Percentiles rank a stretch among this genome's conserved stretches.
Conservation (phyloP, 1,284 basidiomycete genomes). For the Sphaerobolus stellatus region DNA sequence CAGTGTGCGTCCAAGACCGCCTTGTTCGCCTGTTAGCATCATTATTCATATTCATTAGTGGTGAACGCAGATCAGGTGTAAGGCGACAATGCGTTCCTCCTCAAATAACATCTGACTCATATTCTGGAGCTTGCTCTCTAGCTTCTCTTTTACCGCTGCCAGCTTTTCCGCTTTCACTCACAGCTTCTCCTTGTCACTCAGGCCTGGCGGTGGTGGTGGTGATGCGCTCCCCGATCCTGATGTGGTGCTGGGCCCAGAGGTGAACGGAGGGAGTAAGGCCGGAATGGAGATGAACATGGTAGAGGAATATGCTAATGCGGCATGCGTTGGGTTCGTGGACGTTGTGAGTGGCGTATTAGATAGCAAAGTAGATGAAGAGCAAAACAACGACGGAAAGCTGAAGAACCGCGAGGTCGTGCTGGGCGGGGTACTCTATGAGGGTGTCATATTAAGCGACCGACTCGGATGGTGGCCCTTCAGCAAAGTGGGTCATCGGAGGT, state of each 20-base stretch:
- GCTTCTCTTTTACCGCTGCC: constrained; percentile 55
- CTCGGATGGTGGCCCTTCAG: background rate
- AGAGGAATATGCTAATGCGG: too few species aligned
- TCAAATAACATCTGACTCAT: constrained; percentile 86
- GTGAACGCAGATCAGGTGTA: too few species aligned
- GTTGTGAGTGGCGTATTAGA: background rate
- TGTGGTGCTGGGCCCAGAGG: too few species aligned
- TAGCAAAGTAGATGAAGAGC: background rate
- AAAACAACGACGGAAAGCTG: background rate
- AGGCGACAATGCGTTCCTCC: constrained; percentile 63
- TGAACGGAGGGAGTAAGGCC: too few species aligned
- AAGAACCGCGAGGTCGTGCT: too few species aligned
- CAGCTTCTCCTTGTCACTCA: constrained; percentile 55
- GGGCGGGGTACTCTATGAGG: background rate
- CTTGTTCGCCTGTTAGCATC: constrained; percentile 71
- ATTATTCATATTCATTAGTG: constrained; percentile 10
- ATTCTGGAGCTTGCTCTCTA: constrained; percentile 82
- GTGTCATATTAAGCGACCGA: background rate
- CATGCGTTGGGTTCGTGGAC: too few species aligned
- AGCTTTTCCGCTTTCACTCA: constrained; percentile 23
- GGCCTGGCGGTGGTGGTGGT: constrained; percentile 48
- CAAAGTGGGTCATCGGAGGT: constrained; percentile 30
- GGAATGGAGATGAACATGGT: too few species aligned
- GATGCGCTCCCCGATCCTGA: too few species aligned
- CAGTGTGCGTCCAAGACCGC: constrained; percentile 86